Percentiles rank a stretch among this genome's conserved stretches.
Conservation (phyloP, 805 yeast species). For the Sugiyamaella lignohabitans region DNA sequence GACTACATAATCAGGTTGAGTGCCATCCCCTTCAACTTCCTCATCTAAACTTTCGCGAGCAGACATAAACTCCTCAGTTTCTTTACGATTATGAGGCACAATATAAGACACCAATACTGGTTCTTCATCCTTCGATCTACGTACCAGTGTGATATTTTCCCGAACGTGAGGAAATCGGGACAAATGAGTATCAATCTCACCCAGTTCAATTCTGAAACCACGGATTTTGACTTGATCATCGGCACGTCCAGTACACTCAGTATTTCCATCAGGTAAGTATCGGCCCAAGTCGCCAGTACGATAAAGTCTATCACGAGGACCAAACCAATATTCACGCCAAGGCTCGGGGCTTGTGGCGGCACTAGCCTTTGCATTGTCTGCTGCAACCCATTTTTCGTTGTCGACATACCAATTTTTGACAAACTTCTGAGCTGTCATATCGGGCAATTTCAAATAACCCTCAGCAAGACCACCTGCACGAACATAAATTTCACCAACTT, state of each 20-base stretch:
- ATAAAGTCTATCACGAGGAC: conserved; percentile 93
- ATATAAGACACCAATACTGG: conserved; percentile 85
- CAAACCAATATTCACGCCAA: conserved; percentile 77
- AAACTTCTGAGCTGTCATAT: conserved; percentile 79
- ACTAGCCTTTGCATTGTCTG: conserved; percentile 38
- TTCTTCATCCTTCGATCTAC: conserved; percentile 88
- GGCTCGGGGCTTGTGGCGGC: conserved; percentile 33
- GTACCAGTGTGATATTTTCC: conserved; percentile 86
- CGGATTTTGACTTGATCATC: conserved; percentile 98
- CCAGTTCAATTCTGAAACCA: conserved; percentile 97
- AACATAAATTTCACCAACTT: conserved; percentile 96
- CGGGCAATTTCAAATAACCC: conserved; percentile 90
- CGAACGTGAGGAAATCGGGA: conserved; percentile 90
- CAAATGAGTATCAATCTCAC: conserved; percentile 95
- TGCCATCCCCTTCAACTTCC: conserved; percentile 35
- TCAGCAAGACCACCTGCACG: conserved; percentile 98
- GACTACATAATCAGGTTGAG: conserved; percentile 56
- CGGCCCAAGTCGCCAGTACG: conserved; percentile 98
- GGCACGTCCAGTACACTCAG: conserved; percentile 98
- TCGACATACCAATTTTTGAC: conserved; percentile 86
- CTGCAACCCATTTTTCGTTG: conserved; percentile 52
- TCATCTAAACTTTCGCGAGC: conserved; percentile 34
- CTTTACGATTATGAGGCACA: conserved; percentile 53
- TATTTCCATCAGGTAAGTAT: conserved; percentile 93
- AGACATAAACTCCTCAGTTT: conserved; percentile 36